Evolutionary conservation across 768 basidiomycete genomes (phyloP).

Genomic region (Lanmaoa pseudosensibilis): DNA sequence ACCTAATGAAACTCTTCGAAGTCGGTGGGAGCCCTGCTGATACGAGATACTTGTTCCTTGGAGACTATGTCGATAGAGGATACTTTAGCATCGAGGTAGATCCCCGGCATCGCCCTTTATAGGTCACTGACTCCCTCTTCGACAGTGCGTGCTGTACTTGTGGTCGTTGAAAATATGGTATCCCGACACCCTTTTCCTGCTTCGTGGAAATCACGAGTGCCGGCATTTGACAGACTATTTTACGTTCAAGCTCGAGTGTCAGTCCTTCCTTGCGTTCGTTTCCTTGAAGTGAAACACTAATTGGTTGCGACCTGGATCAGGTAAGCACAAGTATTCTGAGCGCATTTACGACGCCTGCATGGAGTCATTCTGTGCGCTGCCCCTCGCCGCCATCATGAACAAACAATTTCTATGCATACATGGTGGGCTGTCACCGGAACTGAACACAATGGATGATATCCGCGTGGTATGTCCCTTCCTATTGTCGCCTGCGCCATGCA

Average conservation of each 20-base stretch:
- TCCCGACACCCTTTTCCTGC: constrained; percentile 92
- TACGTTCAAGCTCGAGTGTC: constrained; percentile 98
- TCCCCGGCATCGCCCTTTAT: neutral
- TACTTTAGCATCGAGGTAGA: constrained; percentile 91
- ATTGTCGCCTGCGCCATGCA: neutral
- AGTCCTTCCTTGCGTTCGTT: constrained; percentile 31
- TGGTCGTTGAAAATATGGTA: constrained; percentile 99
- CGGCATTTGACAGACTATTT: constrained; percentile 98
- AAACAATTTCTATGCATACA: constrained; percentile 99
- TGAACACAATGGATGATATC: constrained; percentile 94
- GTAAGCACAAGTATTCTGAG: constrained; percentile 99
- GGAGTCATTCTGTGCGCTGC: constrained; percentile 95
- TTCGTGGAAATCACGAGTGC: constrained; percentile 99
- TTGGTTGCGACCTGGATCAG: constrained; percentile 38
- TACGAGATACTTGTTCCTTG: constrained; percentile 88
- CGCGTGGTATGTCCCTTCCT: constrained; percentile 57
- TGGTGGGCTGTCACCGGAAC: constrained; percentile 92
- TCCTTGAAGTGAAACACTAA: constrained; percentile 4
- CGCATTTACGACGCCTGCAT: constrained; percentile 96
- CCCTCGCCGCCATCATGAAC: constrained; percentile 97
- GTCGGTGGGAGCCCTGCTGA: constrained; percentile 94
- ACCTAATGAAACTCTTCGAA: constrained; percentile 94
- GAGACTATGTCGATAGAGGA: constrained; percentile 91
- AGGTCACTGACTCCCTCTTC: constrained; percentile 1
- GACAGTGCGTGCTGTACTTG: constrained; percentile 92